phyloP scores from a whole-genome alignment of 257 asterid species.

The Lycium barbarum region DNA sequence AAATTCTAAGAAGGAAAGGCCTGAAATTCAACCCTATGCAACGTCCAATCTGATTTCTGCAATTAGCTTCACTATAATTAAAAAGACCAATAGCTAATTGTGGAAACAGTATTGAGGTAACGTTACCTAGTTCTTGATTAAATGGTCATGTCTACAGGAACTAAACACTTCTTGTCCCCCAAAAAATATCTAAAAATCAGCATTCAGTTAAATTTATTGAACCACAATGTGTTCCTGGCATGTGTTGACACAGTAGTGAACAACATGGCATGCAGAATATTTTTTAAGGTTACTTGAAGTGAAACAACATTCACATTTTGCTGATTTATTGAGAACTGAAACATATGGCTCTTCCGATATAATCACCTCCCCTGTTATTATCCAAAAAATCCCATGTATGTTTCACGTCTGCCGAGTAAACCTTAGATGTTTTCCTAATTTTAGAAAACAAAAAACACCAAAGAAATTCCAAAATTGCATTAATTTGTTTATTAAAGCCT shows the following conservation, averaged over 20 bases:
- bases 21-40: constrained; percentile 69
- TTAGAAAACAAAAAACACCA: constrained; percentile 4
- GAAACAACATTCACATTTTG: constrained; percentile 90
- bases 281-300: constrained; percentile 64
- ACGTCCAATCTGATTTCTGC: constrained; percentile 94
- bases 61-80: constrained; percentile 27
- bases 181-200: not conserved
- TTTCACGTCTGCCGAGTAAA: too few relatives aligned
- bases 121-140: too few relatives aligned
- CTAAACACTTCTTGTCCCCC: not conserved
- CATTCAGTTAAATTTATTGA: not conserved
- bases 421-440: not conserved
- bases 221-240: too few relatives aligned
- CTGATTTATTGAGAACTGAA: constrained; percentile 69
- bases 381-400: not conserved
- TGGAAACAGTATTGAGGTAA: too few relatives aligned
- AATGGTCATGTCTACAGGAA: not conserved
- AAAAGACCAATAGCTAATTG: too few relatives aligned
- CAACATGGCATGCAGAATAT: constrained; percentile 91
- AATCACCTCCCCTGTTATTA: constrained; percentile 79
- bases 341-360: constrained; percentile 78
- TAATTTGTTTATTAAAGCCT: not conserved
- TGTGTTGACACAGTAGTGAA: constrained; percentile 71
- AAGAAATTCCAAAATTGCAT: not conserved
- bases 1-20: too few relatives aligned